Conservation (phyloP, 129 eudicot species). For the Flaveria bidentis region DNA sequence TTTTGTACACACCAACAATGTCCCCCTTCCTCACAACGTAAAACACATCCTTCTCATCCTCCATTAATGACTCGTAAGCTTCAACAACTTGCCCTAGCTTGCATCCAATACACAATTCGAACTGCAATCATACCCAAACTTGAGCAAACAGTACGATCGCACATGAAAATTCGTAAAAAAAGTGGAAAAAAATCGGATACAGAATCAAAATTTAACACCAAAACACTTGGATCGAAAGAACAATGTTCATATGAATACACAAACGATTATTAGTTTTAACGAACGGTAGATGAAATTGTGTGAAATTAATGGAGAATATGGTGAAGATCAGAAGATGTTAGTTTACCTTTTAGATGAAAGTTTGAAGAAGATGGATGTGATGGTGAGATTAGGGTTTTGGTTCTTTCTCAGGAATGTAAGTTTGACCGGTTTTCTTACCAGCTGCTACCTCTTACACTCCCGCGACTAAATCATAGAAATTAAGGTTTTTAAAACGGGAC, state of each 20-base stretch:
- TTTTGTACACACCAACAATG: constrained; percentile 69
- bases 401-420: background rate
- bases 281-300: background rate
- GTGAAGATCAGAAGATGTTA: constrained; percentile 7
- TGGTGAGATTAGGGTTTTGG: constrained; percentile 10
- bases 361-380: constrained; percentile 3
- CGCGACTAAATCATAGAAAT: no score
- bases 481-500: no score
- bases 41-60: constrained; percentile 73
- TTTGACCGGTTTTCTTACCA: background rate
- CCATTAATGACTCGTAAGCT: constrained; percentile 43
- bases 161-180: background rate
- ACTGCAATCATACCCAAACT: constrained; percentile 1
- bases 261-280: background rate
- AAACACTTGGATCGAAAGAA: background rate
- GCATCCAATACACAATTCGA: background rate
- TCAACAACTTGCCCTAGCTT: constrained; percentile 17
- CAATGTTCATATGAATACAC: background rate
- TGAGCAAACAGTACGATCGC: background rate
- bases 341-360: background rate
- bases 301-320: background rate
- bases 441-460: no score
- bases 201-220: background rate
- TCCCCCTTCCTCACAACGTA: constrained; percentile 87
- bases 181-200: background rate